Base-by-base conservation (phyloP, 768 basidiomycete genomes). In the Galerina sulciceps region DNA sequence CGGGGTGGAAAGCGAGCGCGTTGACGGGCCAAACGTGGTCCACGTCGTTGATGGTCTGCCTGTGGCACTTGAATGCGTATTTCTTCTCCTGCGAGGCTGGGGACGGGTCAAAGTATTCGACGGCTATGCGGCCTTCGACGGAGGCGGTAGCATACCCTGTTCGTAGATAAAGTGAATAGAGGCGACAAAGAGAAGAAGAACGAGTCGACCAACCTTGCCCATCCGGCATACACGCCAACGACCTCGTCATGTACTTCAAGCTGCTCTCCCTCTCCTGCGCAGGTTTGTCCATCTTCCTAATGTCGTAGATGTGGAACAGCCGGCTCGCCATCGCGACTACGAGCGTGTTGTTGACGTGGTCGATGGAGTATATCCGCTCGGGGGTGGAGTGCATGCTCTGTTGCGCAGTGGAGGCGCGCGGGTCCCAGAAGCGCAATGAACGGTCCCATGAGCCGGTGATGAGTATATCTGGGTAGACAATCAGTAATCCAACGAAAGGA, bases 1-100 rank as follows among this genome's bases (percentile, higher is more conserved):
- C 76, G 0, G 96, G 95, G 67, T 98, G 95, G 79, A 98, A 99
- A 0, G 95, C 93, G 26, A 99, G 84, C 0, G 94, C 85, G 67
- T 98, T 97, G 60, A 99, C 96, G 0, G 96, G 95, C 86, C 93
- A 99, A 18, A 98, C 96, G 64, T 95, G 92, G 72, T 99, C 97
- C 13, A 91, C 90, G 37, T 92, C 94, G 37, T 92, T 89, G 59
- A 94, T 87, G 4, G 91, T 87, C 69, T 94, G 90, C 44, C 96
- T 84, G 68, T 99, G 96, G 62, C 96, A 97, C 71, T 97, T 95
- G 85, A 98, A 99, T 2, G 97, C 97, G 72, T 96, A 97, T 76
- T 95, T 88, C 73, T 81, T 83, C 22, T 90, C 88, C 72, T 99
- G 96, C 0, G 82, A 80, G 22, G 85, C 84, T 0, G 88, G 81